Conservation (phyloP, 306 rosid genomes). For the Calophaca sinica region DNA sequence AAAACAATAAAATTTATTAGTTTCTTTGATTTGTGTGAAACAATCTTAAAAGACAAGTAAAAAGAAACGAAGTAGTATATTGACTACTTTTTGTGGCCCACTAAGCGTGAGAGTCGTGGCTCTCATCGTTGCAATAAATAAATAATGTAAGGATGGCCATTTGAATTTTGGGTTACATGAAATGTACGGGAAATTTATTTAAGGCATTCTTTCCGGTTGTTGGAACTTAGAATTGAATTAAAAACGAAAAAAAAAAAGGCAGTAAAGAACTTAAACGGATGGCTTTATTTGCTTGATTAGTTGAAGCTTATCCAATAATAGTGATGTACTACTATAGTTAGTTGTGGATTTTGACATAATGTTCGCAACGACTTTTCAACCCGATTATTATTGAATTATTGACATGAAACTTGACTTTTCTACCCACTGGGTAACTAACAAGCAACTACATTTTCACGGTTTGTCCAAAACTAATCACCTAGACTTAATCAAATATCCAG, state of each 20-base stretch:
- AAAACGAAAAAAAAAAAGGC: too few species aligned
- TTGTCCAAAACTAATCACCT: conserved; percentile 1
- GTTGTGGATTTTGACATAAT: conserved; percentile 21
- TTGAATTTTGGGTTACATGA: too few species aligned
- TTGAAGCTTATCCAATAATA: conserved; percentile 12
- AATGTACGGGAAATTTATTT: not conserved
- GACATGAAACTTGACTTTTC: not conserved
- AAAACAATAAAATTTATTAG: too few species aligned
- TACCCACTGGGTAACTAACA: not conserved
- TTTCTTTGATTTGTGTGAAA: too few species aligned
- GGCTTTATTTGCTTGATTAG: not conserved
- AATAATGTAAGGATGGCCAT: too few species aligned
- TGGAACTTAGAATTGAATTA: not conserved
- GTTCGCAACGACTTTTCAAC: conserved; percentile 42
- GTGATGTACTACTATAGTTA: not conserved
- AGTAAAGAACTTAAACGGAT: not conserved
- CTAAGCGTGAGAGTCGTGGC: not conserved
- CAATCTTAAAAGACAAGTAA: too few species aligned
- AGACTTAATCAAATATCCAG: not conserved
- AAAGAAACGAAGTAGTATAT: too few species aligned
- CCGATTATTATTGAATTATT: conserved; percentile 31
- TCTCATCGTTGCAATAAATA: conserved; percentile 6
- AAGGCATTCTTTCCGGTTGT: not conserved
- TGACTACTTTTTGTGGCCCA: too few species aligned
- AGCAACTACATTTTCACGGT: not conserved